Evolutionary conservation across 208 protist species (phyloP).

Genomic region (Acanthamoeba lenticulata): DNA sequence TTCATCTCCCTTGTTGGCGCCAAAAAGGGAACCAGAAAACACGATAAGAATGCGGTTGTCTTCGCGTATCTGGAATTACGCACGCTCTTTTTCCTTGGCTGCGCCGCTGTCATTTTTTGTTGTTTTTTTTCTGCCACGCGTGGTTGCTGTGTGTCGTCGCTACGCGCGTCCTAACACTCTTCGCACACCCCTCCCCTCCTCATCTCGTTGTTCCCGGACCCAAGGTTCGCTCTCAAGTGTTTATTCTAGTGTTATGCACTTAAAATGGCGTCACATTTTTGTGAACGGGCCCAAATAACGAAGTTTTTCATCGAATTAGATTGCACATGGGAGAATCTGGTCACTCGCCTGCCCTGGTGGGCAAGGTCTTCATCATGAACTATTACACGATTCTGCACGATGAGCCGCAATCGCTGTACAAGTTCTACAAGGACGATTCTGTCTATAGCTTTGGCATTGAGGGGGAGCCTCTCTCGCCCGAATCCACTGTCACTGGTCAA

Average conservation of each 20-base stretch:
- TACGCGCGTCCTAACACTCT: not conserved
- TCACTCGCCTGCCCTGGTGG: constrained; percentile 39
- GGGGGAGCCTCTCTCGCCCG: not conserved
- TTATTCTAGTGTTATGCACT: not conserved
- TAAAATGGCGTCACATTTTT: not conserved
- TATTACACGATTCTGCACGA: constrained; percentile 66
- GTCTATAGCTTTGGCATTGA: not conserved
- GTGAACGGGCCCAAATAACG: not conserved
- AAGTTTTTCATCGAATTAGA: not conserved
- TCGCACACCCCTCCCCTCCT: not conserved
- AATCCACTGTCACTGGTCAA: constrained; percentile 35
- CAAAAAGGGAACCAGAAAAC: too few relatives aligned
- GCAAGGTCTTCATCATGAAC: constrained; percentile 66
- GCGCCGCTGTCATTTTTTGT: not conserved
- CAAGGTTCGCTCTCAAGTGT: not conserved
- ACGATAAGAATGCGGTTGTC: too few relatives aligned
- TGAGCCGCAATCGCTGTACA: constrained; percentile 53
- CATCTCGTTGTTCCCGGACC: not conserved
- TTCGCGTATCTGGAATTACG: too few relatives aligned
- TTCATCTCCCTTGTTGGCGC: too few relatives aligned
- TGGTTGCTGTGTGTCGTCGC: not conserved
- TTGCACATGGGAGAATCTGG: constrained; percentile 23
- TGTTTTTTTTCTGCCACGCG: not conserved
- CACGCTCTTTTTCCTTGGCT: not conserved
- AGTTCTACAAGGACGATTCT: constrained; percentile 66